These are phyloP conservation scores for Adiantum capillusveneris DNA, from an alignment of 75 land plant species.

Conservation along the genomic window DNA sequence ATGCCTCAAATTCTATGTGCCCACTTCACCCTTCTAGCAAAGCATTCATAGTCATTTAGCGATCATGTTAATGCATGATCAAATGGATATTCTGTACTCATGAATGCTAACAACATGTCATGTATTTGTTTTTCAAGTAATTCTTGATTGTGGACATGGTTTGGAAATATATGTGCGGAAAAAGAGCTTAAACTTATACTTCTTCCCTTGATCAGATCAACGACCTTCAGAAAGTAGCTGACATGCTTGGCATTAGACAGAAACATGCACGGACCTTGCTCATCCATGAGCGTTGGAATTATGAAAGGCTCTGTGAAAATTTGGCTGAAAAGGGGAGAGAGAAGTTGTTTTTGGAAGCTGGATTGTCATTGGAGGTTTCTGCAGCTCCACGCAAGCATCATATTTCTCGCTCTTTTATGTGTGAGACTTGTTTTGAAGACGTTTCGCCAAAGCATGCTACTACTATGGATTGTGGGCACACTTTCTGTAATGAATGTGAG, in stretches of 20 bases:
- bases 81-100: constrained; percentile 1
- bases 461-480: constrained; percentile 67
- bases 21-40: no score
- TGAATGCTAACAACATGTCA: background rate
- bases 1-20: background rate
- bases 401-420: constrained; percentile 28
- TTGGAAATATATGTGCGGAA: no score
- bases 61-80: background rate
- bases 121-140: background rate
- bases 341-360: constrained; percentile 60
- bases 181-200: background rate
- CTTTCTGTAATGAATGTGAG: constrained; percentile 84
- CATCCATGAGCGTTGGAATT: constrained; percentile 85
- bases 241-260: constrained; percentile 52
- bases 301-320: constrained; percentile 54
- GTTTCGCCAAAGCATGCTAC: constrained; percentile 22
- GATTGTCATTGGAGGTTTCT: constrained; percentile 27
- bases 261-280: constrained; percentile 87
- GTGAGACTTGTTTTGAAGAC: constrained; percentile 72
- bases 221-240: constrained; percentile 67
- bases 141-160: background rate
- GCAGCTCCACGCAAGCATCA: background rate
- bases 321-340: constrained; percentile 71
- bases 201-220: constrained; percentile 38
- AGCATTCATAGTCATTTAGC: background rate